Percentiles rank a stretch among this genome's conserved stretches.
These are phyloP conservation scores for Flaveria trinervia DNA, from an alignment of 129 eudicot species.

Conservation along the genomic window DNA sequence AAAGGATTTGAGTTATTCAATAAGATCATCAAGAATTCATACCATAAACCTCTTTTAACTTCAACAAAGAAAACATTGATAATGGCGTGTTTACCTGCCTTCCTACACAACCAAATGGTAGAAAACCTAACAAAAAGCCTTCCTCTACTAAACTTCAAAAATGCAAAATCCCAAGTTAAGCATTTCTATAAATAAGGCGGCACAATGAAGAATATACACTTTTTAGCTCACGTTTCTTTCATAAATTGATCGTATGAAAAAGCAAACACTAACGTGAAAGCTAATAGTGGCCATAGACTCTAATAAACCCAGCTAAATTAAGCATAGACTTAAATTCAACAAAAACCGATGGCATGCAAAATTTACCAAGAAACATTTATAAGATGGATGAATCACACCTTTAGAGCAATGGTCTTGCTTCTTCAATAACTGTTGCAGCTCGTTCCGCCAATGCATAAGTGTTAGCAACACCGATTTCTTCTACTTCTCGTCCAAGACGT, in stretches of 20 bases:
- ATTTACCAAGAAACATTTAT: conserved; percentile 4
- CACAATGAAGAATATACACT: background rate
- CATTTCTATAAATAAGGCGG: background rate
- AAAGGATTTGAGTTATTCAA: too few relatives aligned
- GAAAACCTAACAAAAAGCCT: background rate
- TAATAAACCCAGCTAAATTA: background rate
- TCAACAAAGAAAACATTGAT: background rate
- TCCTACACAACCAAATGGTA: background rate
- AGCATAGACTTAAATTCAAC: background rate
- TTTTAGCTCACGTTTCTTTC: conserved; percentile 1
- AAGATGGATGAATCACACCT: conserved; percentile 54
- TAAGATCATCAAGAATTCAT: too few relatives aligned
- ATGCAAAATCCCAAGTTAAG: background rate
- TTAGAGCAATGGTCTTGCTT: conserved; percentile 77
- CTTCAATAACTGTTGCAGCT: conserved; percentile 72
- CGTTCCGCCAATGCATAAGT: conserved; percentile 76
- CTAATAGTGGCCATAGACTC: background rate
- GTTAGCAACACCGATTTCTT: conserved; percentile 76
- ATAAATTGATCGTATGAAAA: conserved; percentile 15
- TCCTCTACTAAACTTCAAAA: background rate
- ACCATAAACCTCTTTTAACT: too few relatives aligned
- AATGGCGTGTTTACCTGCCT: background rate
- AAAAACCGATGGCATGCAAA: background rate
- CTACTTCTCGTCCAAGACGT: conserved; percentile 83
- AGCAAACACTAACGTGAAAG: conserved; percentile 12